Percentiles rank a stretch among this genome's conserved stretches.
These are phyloP conservation scores for Cytospora piceicola DNA, from an alignment of 2,329 filamentous ascomycete species.

Conservation along the genomic window DNA sequence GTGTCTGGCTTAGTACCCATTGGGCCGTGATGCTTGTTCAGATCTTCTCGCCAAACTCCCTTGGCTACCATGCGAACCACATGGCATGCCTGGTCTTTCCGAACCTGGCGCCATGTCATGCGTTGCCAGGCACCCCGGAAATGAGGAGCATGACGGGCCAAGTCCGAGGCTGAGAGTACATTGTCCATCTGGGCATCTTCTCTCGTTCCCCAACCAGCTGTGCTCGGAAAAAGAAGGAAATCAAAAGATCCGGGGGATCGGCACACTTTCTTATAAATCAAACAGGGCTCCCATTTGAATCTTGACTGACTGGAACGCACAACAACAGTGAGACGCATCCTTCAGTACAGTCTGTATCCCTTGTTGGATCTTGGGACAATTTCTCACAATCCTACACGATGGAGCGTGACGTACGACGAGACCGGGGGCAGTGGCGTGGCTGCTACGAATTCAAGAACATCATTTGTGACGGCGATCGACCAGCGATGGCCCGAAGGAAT, in stretches of 20 bases:
- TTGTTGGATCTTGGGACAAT: conserved; percentile 96
- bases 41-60: conserved; percentile 19
- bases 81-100: conserved; percentile 24
- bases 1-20: conserved; percentile 23
- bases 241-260: conserved; percentile 9
- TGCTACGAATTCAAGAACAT: conserved; percentile 88
- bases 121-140: conserved; percentile 23
- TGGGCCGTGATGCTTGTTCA: conserved; percentile 22
- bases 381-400: conserved; percentile 79
- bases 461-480: conserved; percentile 73
- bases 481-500: conserved; percentile 61
- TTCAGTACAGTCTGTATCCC: conserved; percentile 70
- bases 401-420: conserved; percentile 76
- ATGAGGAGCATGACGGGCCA: conserved; percentile 26
- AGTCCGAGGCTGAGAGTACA: conserved; percentile 27
- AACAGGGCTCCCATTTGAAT: conserved; percentile 17
- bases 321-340: conserved; percentile 59
- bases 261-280: conserved; percentile 18
- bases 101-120: conserved; percentile 14
- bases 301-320: conserved; percentile 13
- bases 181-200: conserved; percentile 20
- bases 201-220: conserved; percentile 13
- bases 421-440: conserved; percentile 79
- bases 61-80: conserved; percentile 24
- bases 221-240: not conserved